A percentile compares a stretch with the other conserved stretches of the same genome.
Conservation (phyloP, 108 stramenopile species). For the Phaeodactylum tricornutum region DNA sequence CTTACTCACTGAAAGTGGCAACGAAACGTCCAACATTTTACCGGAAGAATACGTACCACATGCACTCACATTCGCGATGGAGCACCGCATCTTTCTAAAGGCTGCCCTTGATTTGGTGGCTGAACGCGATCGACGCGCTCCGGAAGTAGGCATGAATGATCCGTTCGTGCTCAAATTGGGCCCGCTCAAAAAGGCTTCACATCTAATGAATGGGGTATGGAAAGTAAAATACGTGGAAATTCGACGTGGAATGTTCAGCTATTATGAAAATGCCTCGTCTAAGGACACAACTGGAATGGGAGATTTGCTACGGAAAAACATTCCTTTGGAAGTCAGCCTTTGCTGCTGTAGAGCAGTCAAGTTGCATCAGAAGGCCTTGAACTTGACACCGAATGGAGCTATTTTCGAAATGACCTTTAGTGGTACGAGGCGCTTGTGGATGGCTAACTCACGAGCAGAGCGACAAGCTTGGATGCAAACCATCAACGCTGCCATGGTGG, state of each 20-base stretch:
- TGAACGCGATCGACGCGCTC: constrained; percentile 46
- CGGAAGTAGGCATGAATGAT: constrained; percentile 43
- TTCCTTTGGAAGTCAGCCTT: constrained; percentile 36
- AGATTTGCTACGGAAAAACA: constrained; percentile 46
- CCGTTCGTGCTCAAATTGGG: constrained; percentile 59
- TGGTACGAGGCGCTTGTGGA: constrained; percentile 54
- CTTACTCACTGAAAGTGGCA: too few relatives aligned
- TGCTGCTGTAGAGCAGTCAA: constrained; percentile 67
- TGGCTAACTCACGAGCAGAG: constrained; percentile 61
- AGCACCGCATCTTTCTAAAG: constrained; percentile 70
- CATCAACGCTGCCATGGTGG: constrained; percentile 71
- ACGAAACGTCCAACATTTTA: too few relatives aligned
- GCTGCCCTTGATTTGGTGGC: constrained; percentile 52
- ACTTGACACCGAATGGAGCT: constrained; percentile 28
- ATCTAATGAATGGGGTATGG: constrained; percentile 65
- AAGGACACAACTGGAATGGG: constrained; percentile 18
- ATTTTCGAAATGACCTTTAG: constrained; percentile 36
- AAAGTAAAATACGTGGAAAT: constrained; percentile 74
- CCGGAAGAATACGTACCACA: too few relatives aligned
- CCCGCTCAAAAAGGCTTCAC: constrained; percentile 66
- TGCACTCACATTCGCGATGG: constrained; percentile 47
- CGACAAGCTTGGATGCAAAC: constrained; percentile 66
- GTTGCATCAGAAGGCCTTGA: constrained; percentile 36
- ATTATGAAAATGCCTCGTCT: constrained; percentile 41
- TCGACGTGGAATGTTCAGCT: constrained; percentile 53